Base-by-base conservation (phyloP, 2,329 filamentous ascomycete species). In the Juglanconis oblonga region DNA sequence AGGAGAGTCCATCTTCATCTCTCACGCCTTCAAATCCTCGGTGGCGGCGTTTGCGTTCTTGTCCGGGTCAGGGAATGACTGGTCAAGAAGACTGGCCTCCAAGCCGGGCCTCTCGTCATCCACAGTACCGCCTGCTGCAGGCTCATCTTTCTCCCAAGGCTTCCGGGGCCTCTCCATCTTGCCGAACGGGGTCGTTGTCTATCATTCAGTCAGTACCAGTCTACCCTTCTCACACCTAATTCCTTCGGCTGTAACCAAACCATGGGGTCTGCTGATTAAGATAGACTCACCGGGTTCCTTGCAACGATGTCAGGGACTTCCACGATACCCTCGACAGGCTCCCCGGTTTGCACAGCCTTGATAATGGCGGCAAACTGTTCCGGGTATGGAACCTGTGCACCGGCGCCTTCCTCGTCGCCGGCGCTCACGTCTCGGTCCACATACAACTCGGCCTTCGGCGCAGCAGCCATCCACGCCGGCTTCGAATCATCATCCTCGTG, bases 331-430 rank as follows among this genome's bases (percentile, higher is more conserved):
- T 92, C 92, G 48, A 97, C 89, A 0, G 90, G 88, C 67, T 91
- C 87, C 56, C 92, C 92, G 33, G 86, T 87, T 31, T 91, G 90
- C 57, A 97, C 90, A 57, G 96, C 83, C 68, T 91, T 89, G 58
- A 96, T 88, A 63, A 97, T 92, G 65, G 94, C 87, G 7, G 90
- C 88, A 73, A 97, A 97, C 1, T 87, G 88, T 52, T 87, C 87
- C 3, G 92, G 92, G 68, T 96, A 96, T 42, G 75, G 76, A n/a
- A 66, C 69, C 14, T 62, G 65, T 1, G 57, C 64, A 4, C 60
- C 65, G 6, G 66, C 57, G 13, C 59, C 58, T 2, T 63, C 59
- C n/a, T 64, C 59, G 6, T 64, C 61, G 8, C 65, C 31, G 24
- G 65, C 64, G 1, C 59, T 64, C 2, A 65, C 62, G 29, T 71